Conservation (phyloP, 352 stramenopile species). For the Phytophthora sp. region DNA sequence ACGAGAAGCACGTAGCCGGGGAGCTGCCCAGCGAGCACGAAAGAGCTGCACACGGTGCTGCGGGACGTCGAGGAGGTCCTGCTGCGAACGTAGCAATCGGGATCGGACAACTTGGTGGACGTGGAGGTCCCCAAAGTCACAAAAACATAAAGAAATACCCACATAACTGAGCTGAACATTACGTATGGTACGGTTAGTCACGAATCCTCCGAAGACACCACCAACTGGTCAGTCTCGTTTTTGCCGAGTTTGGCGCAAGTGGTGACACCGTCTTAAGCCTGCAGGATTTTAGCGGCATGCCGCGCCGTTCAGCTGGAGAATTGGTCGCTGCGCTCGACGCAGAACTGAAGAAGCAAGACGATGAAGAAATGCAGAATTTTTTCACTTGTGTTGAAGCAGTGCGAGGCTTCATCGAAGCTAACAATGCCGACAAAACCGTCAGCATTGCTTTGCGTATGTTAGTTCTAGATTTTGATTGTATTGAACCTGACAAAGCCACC, state of each 20-base stretch:
- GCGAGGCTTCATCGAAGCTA: neutral
- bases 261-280: no score
- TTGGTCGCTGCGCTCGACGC: neutral
- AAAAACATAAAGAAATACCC: no score
- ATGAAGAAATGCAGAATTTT: neutral
- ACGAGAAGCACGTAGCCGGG: no score
- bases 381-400: neutral
- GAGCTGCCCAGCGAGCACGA: no score
- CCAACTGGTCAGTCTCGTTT: neutral
- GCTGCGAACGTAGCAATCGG: no score
- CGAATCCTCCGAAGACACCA: neutral
- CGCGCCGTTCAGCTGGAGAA: neutral
- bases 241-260: neutral
- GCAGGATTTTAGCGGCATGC: neutral
- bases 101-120: no score
- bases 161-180: no score
- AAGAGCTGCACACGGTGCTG: no score
- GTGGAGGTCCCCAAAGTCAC: no score
- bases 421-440: neutral
- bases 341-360: neutral
- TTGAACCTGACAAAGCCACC: neutral
- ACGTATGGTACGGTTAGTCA: no score
- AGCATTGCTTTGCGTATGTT: neutral
- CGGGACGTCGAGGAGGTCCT: no score
- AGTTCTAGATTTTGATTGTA: neutral